Base-by-base conservation (phyloP, 306 rosid genomes). In the Vigna angularis region DNA sequence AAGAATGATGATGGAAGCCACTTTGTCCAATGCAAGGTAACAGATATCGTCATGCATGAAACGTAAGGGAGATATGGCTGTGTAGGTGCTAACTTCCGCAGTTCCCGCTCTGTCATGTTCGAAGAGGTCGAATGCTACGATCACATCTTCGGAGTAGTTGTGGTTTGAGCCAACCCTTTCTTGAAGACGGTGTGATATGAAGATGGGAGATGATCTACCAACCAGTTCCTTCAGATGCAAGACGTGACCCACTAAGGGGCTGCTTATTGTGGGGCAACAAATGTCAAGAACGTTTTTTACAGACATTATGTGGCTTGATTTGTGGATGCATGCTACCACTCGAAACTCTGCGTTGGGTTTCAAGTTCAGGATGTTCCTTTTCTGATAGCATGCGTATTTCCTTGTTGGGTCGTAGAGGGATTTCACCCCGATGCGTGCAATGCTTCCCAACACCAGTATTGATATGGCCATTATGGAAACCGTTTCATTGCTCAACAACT, bases 11-110 rank as follows among this genome's bases (percentile, higher is more conserved):
- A 85, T 30, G 24, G 81, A 77, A 2, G 84, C 69, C 7, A 57
- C 64, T 13, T 77, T 85, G 75, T 87, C 85, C 75, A 87, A 20
- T 0, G 87, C 91, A 4, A 85, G 74, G 17, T 75, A 56, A 59
- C 87, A 85, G 1, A 85, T 61, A 57, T 87, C 91, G 6, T 87
- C 89, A 4, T 85, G 78, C 91, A 87, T 87, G 67, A 58, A 61
- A 36, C 76, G 75, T 12, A 20, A 18, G 0, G 89, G 81, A 15
- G 87, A 83, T 36, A 87, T 52, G 44, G 87, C 86, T 1, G 91
- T 85, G 82, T 75, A 87, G 56, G 79, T 55, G 45, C 40, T 66
- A 1, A 70, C 72, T 1, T 52, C 32, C 0, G 72, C 71, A 0
- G 75, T 70, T 1, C 82, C 83, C 0, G 64, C 52, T 7, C 77